A percentile compares a stretch with the other conserved stretches of the same genome.
Conservation (phyloP, 2,329 filamentous ascomycete genomes). For the Sclerotinia spermophila region DNA sequence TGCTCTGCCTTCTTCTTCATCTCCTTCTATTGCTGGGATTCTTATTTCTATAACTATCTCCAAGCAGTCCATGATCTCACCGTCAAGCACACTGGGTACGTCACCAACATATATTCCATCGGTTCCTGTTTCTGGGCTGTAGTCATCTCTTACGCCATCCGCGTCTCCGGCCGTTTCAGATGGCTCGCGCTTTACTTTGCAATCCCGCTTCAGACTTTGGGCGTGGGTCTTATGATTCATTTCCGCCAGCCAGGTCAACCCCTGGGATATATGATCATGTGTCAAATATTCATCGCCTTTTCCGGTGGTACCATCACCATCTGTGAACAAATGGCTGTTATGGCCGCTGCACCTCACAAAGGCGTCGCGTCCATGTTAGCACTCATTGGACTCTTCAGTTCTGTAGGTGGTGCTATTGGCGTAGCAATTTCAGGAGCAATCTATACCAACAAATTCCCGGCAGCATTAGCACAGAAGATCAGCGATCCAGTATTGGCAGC, state of each 20-base stretch:
- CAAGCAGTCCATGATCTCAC: constrained; percentile 50
- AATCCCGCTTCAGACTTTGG: constrained; percentile 41
- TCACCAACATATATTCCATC: constrained; percentile 48
- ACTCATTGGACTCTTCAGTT: constrained; percentile 57
- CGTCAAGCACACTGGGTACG: constrained; percentile 49
- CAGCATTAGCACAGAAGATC: constrained; percentile 41
- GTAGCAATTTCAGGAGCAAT: constrained; percentile 60
- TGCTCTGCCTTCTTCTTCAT: constrained; percentile 45
- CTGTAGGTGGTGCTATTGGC: constrained; percentile 58
- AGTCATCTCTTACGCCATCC: constrained; percentile 46
- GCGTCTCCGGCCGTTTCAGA: constrained; percentile 30
- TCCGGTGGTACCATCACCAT: constrained; percentile 56
- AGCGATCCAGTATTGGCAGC: constrained; percentile 33
- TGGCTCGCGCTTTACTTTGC: constrained; percentile 27
- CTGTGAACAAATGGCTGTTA: constrained; percentile 56
- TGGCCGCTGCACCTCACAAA: constrained; percentile 58
- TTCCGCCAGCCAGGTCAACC: constrained; percentile 51
- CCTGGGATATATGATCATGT: constrained; percentile 54
- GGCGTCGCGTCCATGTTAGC: constrained; percentile 59
- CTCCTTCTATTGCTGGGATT: constrained; percentile 50
- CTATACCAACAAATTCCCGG: constrained; percentile 56
- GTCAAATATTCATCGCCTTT: constrained; percentile 57
- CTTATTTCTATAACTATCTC: constrained; percentile 53
- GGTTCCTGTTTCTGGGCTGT: constrained; percentile 47
- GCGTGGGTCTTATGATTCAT: constrained; percentile 55